phyloP scores from a whole-genome alignment of 352 stramenopile species.

The Globisporangium irregulare region DNA sequence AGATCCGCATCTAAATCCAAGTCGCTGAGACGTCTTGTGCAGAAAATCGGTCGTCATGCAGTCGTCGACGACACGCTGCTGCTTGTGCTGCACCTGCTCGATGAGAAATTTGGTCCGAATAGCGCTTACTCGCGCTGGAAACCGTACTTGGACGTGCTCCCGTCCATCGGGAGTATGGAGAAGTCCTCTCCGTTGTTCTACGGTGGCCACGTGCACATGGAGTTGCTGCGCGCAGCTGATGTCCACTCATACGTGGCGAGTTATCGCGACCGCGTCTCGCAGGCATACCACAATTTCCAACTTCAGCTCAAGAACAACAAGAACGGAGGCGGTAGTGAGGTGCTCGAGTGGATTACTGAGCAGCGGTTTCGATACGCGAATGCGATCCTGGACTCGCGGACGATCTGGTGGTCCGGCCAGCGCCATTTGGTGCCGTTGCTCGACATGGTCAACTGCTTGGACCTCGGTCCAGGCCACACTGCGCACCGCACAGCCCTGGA shows the following conservation, averaged over 20 bases:
- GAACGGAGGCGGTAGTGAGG: neutral
- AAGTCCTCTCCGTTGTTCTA: slow-evolving; percentile 55
- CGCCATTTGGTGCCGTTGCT: slow-evolving; percentile 92
- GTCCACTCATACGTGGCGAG: slow-evolving; percentile 33
- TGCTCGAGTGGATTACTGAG: slow-evolving; percentile 47
- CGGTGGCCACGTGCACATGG: slow-evolving; percentile 40
- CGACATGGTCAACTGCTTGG: slow-evolving; percentile 92
- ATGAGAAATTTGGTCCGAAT: slow-evolving; percentile 72
- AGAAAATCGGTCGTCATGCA: slow-evolving; percentile 13
- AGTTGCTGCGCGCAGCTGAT: slow-evolving; percentile 41
- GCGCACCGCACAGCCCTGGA: slow-evolving; percentile 52
- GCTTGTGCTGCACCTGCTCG: slow-evolving; percentile 77
- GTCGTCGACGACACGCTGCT: slow-evolving; percentile 45
- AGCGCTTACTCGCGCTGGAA: slow-evolving; percentile 51
- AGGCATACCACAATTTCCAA: slow-evolving; percentile 14
- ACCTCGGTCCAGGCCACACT: slow-evolving; percentile 35
- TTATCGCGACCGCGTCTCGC: slow-evolving; percentile 31
- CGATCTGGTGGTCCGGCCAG: slow-evolving; percentile 91
- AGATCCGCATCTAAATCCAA: slow-evolving; percentile 47
- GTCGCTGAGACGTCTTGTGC: slow-evolving; percentile 36
- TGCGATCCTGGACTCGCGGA: slow-evolving; percentile 87
- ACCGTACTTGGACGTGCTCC: slow-evolving; percentile 87
- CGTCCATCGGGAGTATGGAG: slow-evolving; percentile 23
- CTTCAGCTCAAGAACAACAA: slow-evolving; percentile 4
- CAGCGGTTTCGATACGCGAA: slow-evolving; percentile 77